Percentiles rank a stretch among this genome's conserved stretches.
These are phyloP conservation scores for Rhizopogon salebrosus DNA, from an alignment of 768 basidiomycete species.

Conservation along the genomic window DNA sequence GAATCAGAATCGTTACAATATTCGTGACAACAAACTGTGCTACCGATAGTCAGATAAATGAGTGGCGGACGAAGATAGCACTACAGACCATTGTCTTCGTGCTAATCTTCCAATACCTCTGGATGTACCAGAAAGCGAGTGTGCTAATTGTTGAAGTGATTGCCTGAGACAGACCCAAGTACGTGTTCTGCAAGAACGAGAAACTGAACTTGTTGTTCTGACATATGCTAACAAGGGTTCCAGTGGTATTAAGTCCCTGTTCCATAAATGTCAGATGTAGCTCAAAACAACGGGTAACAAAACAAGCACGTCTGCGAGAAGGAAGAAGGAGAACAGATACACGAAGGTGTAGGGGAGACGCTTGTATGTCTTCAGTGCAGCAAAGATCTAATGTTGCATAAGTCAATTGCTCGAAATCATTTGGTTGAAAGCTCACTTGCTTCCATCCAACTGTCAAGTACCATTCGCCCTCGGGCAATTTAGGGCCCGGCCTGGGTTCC, in stretches of 20 bases:
- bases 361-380: conserved; percentile 68
- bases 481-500: conserved; percentile 76
- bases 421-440: conserved; percentile 39
- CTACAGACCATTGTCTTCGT: conserved; percentile 73
- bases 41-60: background rate
- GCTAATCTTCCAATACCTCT: conserved; percentile 69
- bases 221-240: conserved; percentile 68
- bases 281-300: background rate
- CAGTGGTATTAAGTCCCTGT: conserved; percentile 78
- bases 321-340: conserved; percentile 72
- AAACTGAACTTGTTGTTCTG: conserved; percentile 80
- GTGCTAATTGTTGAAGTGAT: conserved; percentile 70
- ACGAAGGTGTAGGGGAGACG: conserved; percentile 77
- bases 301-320: conserved; percentile 69
- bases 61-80: background rate
- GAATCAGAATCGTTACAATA: conserved; percentile 70
- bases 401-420: background rate
- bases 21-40: conserved; percentile 71
- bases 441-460: conserved; percentile 86
- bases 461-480: conserved; percentile 68
- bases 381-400: conserved; percentile 55
- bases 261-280: conserved; percentile 1
- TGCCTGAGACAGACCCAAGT: conserved; percentile 71
- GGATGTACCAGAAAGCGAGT: conserved; percentile 80
- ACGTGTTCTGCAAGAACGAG: conserved; percentile 78